Base-by-base conservation (phyloP, 306 rosid species). In the Neltuma alba region DNA sequence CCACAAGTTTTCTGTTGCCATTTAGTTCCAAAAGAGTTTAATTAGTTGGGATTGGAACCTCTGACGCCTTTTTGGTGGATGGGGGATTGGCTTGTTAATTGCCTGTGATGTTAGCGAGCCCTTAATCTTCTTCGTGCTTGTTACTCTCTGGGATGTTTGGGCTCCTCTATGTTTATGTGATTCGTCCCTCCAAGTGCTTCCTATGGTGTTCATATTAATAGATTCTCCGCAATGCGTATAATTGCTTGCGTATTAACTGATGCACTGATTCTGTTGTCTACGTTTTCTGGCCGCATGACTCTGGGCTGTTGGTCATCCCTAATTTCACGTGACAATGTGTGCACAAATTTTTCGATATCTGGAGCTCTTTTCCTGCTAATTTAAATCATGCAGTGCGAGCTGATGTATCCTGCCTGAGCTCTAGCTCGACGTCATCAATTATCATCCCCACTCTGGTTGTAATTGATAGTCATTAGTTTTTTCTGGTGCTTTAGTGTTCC, bases 271-370 rank as follows among this genome's bases (percentile, higher is more conserved):
- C 44, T 54, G 7, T 52, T 6, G 27, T 40, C 54, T 37, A 33
- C 41, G 3, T 61, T 57, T 61, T 58, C 20, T 31, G n/a, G 57
- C n/a, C 64, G 23, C 41, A 34, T 44, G 61, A 57, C 40, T 76
- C 27, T 76, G 58, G 42, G 30, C 27, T 76, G 54, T 68, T 25
- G 57, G 72, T 76, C 77, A 28, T 82, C 31, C 76, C 45, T 69
- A 37, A 6, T n/a, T 38, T 61, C 63, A 16, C 45, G 23, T 60
- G 55, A 57, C 75, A 52, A 75, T 57, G 25, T 37, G 25, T 41
- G 20, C 11, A 50, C 21, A 5, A 50, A 33, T 42, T 55, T 83
- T 55, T 36, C 5, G 55, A 52, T 58, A 27, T 60, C 30, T 82
- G 4, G 61, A 70, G 37, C 12, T 65, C 31, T 52, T 54, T 77